Conservation (phyloP, 176 grass and related monocot species). For the Oryza longistaminata region DNA sequence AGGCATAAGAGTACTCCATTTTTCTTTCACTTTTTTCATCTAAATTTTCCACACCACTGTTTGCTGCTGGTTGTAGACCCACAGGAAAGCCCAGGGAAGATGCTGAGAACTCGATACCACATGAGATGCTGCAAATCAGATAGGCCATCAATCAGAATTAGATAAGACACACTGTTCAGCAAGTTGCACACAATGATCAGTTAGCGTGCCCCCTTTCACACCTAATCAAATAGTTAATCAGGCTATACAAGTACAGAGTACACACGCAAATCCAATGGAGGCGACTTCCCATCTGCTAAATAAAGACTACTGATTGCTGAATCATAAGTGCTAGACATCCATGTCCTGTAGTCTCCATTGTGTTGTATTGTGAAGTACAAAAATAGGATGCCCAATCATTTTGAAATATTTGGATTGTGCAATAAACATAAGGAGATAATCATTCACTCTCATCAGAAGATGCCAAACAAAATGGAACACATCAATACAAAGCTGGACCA, state of each 20-base stretch:
- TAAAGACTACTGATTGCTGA: neutral
- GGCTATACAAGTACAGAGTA: neutral
- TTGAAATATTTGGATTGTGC: neutral
- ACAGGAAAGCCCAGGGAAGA: neutral
- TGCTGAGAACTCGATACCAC: neutral
- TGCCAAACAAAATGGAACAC: neutral
- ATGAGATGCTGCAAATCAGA: neutral
- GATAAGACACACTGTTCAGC: neutral
- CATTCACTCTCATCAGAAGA: neutral
- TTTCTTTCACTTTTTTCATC: neutral
- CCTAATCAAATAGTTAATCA: constrained; percentile 1
- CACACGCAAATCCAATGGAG: neutral
- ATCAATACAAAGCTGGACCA: neutral
- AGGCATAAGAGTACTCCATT: neutral
- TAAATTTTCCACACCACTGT: neutral
- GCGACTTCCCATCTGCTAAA: neutral
- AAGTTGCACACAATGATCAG: neutral
- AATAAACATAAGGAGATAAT: neutral
- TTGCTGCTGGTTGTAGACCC: neutral
- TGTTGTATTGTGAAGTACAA: neutral
- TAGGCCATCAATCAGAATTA: neutral
- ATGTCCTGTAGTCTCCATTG: neutral
- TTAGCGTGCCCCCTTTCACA: neutral
- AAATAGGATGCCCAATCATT: constrained; percentile 4
- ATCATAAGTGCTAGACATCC: neutral